phyloP scores from a whole-genome alignment of 257 asterid genomes.

The Plantago ovata region DNA sequence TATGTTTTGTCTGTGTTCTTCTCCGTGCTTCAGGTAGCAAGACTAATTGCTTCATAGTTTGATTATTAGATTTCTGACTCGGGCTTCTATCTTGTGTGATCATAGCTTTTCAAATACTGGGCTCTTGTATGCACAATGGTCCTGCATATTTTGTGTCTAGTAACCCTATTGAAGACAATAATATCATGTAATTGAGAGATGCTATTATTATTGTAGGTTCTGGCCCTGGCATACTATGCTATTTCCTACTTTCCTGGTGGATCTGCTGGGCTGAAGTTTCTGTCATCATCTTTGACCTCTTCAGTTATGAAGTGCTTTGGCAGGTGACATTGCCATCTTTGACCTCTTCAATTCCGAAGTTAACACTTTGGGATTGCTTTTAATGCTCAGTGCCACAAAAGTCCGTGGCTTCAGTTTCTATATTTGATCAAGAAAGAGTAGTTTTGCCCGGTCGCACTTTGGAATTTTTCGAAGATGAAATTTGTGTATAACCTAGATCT shows the following conservation, averaged over 20 bases:
- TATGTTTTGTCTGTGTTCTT: conserved; percentile 81
- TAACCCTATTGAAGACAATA: background rate
- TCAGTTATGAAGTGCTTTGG: conserved; percentile 70
- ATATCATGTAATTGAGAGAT: conserved; percentile 12
- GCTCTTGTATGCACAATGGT: background rate
- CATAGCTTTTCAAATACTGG: background rate
- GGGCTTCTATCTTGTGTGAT: background rate
- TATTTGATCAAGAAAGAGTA: too few species aligned
- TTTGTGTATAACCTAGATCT: too few species aligned
- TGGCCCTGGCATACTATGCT: conserved; percentile 81
- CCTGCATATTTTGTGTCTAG: too few species aligned
- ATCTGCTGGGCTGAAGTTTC: conserved; percentile 80
- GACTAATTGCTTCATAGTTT: conserved; percentile 6
- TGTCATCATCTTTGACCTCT: conserved; percentile 71
- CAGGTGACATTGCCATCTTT: conserved; percentile 37
- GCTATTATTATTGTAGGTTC: conserved; percentile 43
- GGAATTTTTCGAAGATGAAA: too few species aligned
- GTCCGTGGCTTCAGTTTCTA: background rate
- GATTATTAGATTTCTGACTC: background rate
- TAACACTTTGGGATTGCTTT: conserved; percentile 5
- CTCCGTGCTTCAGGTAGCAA: conserved; percentile 79
- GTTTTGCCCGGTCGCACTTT: too few species aligned
- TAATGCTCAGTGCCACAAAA: conserved; percentile 3
- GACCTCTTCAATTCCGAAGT: conserved; percentile 56
- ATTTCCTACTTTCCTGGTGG: conserved; percentile 97